Percentiles rank a stretch among this genome's conserved stretches.
These are phyloP conservation scores for Strobilomyces dryophilus DNA, from an alignment of 768 basidiomycete genomes.

Conservation along the genomic window DNA sequence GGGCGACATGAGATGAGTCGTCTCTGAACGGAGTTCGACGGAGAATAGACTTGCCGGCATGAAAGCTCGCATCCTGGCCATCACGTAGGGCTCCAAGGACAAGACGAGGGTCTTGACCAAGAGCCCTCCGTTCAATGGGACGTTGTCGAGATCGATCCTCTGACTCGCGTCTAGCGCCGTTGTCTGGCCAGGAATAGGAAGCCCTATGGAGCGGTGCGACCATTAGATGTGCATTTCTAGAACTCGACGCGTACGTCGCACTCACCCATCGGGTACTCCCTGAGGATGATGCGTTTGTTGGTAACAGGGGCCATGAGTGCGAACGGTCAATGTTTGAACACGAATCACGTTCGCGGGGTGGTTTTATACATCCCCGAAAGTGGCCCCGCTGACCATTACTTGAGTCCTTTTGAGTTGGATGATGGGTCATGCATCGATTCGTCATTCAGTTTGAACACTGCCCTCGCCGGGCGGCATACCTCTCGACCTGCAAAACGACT, in stretches of 20 bases:
- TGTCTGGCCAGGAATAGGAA: conserved; percentile 37
- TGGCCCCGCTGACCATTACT: background rate
- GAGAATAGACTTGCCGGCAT: conserved; percentile 34
- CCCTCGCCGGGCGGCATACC: no score
- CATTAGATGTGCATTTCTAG: background rate
- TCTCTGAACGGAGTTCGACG: conserved; percentile 13
- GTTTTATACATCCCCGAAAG: background rate
- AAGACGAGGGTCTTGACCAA: conserved; percentile 48
- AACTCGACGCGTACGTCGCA: background rate
- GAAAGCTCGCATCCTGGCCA: conserved; percentile 34
- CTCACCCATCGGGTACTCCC: conserved; percentile 22
- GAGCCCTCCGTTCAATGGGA: conserved; percentile 42
- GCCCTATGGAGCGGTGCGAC: background rate
- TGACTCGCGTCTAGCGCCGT: conserved; percentile 40
- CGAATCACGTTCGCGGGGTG: background rate
- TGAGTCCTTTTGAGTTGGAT: no score
- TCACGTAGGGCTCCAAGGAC: conserved; percentile 44
- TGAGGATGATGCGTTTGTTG: conserved; percentile 36
- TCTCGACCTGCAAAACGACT: no score
- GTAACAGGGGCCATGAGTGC: conserved; percentile 10
- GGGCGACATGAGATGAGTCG: background rate
- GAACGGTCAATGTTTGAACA: background rate
- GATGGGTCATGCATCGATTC: background rate
- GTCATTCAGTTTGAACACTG: background rate
- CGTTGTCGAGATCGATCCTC: conserved; percentile 48